Evolutionary conservation across 192 early-diverging fungal genomes (phyloP).

Genomic region (Coemansia javaensis): DNA sequence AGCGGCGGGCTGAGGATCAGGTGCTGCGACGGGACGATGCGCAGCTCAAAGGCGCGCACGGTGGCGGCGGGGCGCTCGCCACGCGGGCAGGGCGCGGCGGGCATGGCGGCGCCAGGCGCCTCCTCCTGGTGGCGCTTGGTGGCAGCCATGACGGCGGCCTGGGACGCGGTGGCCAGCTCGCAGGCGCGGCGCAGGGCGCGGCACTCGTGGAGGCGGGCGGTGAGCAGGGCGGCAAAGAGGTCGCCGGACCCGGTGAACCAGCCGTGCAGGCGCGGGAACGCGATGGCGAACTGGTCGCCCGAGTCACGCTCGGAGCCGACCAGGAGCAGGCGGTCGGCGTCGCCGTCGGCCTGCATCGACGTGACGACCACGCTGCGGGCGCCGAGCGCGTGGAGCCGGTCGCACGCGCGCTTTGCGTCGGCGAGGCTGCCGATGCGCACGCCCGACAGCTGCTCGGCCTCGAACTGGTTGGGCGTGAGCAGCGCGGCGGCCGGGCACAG

Average conservation of each 20-base stretch:
- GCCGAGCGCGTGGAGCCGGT: conserved; percentile 63
- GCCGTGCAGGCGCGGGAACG: conserved; percentile 68
- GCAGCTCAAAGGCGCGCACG: conserved; percentile 64
- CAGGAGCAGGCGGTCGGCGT: conserved; percentile 40
- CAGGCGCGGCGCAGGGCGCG: conserved; percentile 53
- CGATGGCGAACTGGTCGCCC: conserved; percentile 57
- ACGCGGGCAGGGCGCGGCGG: conserved; percentile 9
- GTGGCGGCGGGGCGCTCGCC: conserved; percentile 25
- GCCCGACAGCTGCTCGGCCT: conserved; percentile 72
- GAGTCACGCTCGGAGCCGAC: conserved; percentile 42
- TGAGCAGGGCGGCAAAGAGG: conserved; percentile 69
- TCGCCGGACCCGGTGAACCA: conserved; percentile 94
- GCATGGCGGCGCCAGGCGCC: conserved; percentile 7
- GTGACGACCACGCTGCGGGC: conserved; percentile 73
- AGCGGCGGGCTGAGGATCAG: conserved; percentile 22
- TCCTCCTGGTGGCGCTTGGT: conserved; percentile 52
- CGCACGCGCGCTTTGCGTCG: conserved; percentile 55
- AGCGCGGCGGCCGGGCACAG: conserved; percentile 66
- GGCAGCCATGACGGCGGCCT: conserved; percentile 64
- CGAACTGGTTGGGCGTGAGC: conserved; percentile 89
- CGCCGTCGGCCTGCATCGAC: conserved; percentile 47
- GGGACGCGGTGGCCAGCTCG: conserved; percentile 62
- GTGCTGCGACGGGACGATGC: conserved; percentile 59
- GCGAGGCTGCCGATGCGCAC: conserved; percentile 48
- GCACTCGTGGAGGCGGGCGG: conserved; percentile 53